phyloP scores from a whole-genome alignment of 495 filamentous ascomycete genomes.

The Neurospora cerealis region DNA sequence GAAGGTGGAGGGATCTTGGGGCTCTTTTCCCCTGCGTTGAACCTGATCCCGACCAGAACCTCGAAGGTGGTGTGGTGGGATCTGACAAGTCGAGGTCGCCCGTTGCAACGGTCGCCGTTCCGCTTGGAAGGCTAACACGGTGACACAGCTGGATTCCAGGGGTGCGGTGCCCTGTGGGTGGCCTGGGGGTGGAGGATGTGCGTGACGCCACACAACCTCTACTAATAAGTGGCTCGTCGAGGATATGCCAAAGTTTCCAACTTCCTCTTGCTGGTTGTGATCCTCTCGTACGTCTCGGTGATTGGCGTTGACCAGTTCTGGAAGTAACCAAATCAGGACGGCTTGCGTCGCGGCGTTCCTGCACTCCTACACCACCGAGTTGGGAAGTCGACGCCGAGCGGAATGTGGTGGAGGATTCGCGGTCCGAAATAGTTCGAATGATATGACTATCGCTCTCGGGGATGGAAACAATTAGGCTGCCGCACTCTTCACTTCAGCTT shows the following conservation, averaged over 20 bases:
- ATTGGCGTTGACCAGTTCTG: neutral
- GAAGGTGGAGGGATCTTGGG: neutral
- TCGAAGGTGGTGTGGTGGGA: neutral
- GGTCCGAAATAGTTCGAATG: neutral
- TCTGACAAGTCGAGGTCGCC: neutral
- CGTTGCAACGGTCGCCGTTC: conserved; percentile 2
- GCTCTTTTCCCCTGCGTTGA: neutral
- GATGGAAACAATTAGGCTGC: neutral
- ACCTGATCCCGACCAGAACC: neutral
- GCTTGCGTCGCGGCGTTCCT: neutral
- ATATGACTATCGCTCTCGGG: neutral
- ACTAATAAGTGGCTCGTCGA: neutral
- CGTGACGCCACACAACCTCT: neutral
- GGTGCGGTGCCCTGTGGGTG: neutral
- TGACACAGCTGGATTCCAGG: neutral
- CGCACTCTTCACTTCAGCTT: neutral
- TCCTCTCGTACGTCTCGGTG: neutral
- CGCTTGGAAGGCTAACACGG: conserved; percentile 3
- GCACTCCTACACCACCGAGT: neutral
- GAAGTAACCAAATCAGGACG: neutral
- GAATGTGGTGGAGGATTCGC: neutral
- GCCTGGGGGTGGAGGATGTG: neutral
- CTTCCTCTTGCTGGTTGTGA: neutral
- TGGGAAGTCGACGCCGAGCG: neutral
- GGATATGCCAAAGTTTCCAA: neutral